These are phyloP conservation scores for Solanum microdontum DNA, from an alignment of 257 asterid genomes.

Conservation along the genomic window DNA sequence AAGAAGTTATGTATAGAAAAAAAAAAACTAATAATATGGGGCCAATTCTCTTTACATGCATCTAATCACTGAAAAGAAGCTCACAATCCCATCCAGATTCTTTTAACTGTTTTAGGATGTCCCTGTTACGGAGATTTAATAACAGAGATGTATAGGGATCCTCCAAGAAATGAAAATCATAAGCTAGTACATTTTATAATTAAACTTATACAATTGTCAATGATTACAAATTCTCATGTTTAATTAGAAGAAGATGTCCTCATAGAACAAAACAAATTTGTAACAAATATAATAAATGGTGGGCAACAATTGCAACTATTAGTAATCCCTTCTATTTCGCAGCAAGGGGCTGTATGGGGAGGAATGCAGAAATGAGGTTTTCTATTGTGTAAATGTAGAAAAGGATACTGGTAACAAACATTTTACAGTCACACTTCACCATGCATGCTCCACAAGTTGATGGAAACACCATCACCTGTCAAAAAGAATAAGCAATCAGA, in stretches of 20 bases:
- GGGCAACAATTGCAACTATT: background rate
- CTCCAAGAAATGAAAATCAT: background rate
- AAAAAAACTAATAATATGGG: background rate
- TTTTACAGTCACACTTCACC: conserved; percentile 59
- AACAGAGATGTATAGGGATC: background rate
- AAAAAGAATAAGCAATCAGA: background rate
- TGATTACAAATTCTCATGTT: background rate
- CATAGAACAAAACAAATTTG: background rate
- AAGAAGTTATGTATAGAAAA: background rate
- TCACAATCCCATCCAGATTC: background rate
- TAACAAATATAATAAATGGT: background rate
- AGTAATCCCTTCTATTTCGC: background rate
- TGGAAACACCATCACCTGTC: conserved; percentile 92
- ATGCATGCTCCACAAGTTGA: conserved; percentile 86
- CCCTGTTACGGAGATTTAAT: background rate
- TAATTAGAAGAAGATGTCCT: background rate
- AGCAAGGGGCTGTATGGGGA: background rate
- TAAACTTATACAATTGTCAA: background rate
- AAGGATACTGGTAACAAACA: conserved; percentile 95
- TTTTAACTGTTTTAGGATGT: background rate
- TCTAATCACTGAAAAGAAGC: background rate
- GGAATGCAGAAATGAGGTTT: background rate
- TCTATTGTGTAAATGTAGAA: background rate
- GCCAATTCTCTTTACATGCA: background rate
- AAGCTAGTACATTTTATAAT: background rate